Conservation (phyloP, 1,284 basidiomycete genomes). For the Leccinum cinnamomeum region DNA sequence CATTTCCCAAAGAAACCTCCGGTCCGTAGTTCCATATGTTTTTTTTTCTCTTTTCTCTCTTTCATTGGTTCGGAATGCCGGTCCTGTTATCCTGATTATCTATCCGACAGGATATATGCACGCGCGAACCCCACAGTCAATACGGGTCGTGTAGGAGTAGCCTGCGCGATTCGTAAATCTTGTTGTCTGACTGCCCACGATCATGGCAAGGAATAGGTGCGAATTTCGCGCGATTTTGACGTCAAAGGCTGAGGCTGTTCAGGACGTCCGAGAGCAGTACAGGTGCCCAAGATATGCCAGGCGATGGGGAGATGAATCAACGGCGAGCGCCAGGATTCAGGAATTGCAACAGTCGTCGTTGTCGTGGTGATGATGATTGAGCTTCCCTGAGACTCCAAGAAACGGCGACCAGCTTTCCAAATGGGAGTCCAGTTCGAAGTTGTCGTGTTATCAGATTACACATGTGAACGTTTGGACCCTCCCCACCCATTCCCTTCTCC, state of each 20-base stretch:
- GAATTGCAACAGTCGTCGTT: too few species aligned
- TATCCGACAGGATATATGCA: not conserved
- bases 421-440: not conserved
- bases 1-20: not conserved
- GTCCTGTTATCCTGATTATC: conserved; percentile 10
- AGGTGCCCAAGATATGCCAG: too few species aligned
- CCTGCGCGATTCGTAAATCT: not conserved
- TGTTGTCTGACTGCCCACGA: not conserved
- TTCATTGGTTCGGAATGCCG: conserved; percentile 9
- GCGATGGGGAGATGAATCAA: too few species aligned
- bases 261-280: too few species aligned
- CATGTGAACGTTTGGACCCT: not conserved
- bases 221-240: not conserved
- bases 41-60: not conserved
- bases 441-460: not conserved
- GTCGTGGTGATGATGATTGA: too few species aligned
- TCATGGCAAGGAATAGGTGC: conserved; percentile 3
- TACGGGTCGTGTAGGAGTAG: not conserved
- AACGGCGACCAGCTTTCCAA: too few species aligned
- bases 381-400: too few species aligned
- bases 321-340: too few species aligned
- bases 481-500: not conserved
- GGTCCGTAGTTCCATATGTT: conserved; percentile 4
- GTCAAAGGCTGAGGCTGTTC: not conserved
- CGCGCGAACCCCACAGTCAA: conserved; percentile 14